Conservation (phyloP, 257 asterid genomes). For the Capsicum baccatum region DNA sequence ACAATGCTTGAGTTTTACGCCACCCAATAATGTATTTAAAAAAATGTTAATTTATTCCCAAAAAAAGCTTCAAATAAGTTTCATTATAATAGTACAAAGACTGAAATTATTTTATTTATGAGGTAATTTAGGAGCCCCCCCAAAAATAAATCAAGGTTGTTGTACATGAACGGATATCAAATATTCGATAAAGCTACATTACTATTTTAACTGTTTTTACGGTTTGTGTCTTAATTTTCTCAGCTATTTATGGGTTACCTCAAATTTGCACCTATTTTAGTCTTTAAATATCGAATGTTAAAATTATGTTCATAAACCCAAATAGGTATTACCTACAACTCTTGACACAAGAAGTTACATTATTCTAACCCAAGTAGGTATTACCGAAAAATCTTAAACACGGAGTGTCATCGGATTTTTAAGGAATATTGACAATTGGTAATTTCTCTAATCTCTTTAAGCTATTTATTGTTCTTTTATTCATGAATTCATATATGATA, state of each 20-base stretch:
- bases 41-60: too few relatives aligned
- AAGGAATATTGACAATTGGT: not conserved
- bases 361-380: constrained; percentile 13
- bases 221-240: not conserved
- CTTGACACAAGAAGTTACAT: not conserved
- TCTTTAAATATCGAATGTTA: not conserved
- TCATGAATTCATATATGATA: not conserved
- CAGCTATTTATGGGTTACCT: not conserved
- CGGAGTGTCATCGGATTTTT: not conserved
- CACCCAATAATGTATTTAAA: too few relatives aligned
- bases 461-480: not conserved
- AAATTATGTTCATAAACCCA: not conserved
- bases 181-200: not conserved
- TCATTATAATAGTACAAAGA: not conserved
- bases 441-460: not conserved
- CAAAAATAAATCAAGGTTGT: not conserved
- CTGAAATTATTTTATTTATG: not conserved
- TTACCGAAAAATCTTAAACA: not conserved
- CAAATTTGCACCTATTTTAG: not conserved
- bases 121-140: not conserved
- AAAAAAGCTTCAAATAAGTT: not conserved
- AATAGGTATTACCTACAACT: constrained; percentile 19
- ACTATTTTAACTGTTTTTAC: not conserved
- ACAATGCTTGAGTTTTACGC: too few relatives aligned
- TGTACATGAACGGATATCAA: not conserved